Evolutionary conservation across 2,329 filamentous ascomycete species (phyloP), one percentile per base, ranked within the genome.

Genomic region (Aphanocladium album): DNA sequence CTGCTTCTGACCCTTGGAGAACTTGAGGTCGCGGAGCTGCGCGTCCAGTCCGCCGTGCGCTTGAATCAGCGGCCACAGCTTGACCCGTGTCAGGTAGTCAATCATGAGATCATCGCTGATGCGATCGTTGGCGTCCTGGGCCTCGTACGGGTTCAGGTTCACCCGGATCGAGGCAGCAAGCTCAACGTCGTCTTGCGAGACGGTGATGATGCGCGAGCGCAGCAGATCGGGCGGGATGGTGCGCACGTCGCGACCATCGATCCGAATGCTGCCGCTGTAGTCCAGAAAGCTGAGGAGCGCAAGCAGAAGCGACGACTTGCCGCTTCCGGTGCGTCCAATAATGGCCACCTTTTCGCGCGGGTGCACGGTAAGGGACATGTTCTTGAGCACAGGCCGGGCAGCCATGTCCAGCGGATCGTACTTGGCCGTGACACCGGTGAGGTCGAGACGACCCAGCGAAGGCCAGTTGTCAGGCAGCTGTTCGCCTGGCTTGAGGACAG

Each of bases 121-220:
- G n/a, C 25, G 33, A 8, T 43, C 17, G 21, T 23, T 3, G 3
- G 37, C 14, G 23, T 27, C 30, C 23, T 21, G 25, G 7, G 23
- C 5, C 23, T 57, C 52, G 9, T 49, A 62, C 12, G 61, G 60
- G 14, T 65, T 61, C 30, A 64, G 27, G n/a, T 65, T 64, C 2
- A 37, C 21, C 14, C 62, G 62, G 0, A 65, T 47, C 23, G 52
- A 64, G 0, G 57, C 56, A 17, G 58, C 37, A 1, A 65, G 23
- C n/a, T 52, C 62, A 12, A 63, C 52, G 2, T 67, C 62, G 17
- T 72, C 71, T 45, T 73, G 71, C 0, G 71, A 58, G 1, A 72
- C 64, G 0, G 67, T 64, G 11, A 71, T 60, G 25, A 73, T 70
- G 19, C 67, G 70, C 1, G 65, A 64, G 3, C 71, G 66, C 7